These are phyloP conservation scores for Cladosporium colombiae DNA, from an alignment of 2,329 filamentous ascomycete genomes.

Conservation along the genomic window DNA sequence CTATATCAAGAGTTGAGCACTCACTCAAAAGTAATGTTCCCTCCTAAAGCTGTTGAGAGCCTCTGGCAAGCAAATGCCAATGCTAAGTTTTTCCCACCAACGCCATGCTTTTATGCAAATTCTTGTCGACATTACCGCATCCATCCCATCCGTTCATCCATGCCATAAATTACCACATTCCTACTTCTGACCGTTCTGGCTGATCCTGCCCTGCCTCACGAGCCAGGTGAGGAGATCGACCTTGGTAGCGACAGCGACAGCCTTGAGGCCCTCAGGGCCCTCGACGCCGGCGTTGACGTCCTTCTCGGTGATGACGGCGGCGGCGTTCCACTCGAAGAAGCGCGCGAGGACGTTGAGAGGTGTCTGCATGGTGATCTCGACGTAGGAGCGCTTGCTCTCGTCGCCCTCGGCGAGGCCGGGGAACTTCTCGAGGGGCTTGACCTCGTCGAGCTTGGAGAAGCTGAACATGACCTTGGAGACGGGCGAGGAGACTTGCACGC, in stretches of 20 bases:
- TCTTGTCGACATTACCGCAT: background rate
- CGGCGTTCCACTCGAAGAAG: slow-evolving; percentile 98
- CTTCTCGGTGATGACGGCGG: slow-evolving; percentile 87
- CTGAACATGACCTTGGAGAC: slow-evolving; percentile 96
- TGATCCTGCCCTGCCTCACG: slow-evolving; percentile 61
- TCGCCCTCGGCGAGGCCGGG: slow-evolving; percentile 49
- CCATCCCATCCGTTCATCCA: background rate
- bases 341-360: slow-evolving; percentile 78
- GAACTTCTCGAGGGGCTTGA: slow-evolving; percentile 82
- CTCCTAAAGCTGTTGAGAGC: slow-evolving; percentile 14
- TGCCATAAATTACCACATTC: background rate
- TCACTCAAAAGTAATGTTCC: background rate
- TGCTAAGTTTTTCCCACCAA: background rate
- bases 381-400: slow-evolving; percentile 65
- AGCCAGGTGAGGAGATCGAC: slow-evolving; percentile 93
- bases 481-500: slow-evolving; percentile 70
- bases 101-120: slow-evolving; percentile 16
- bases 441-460: slow-evolving; percentile 82
- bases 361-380: slow-evolving; percentile 92
- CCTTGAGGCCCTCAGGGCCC: slow-evolving; percentile 59
- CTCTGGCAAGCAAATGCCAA: background rate
- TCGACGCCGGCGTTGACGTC: slow-evolving; percentile 43
- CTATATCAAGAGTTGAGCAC: background rate
- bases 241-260: slow-evolving; percentile 90
- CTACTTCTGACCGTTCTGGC: slow-evolving; percentile 15